These are phyloP conservation scores for Quercus alba DNA, from an alignment of 306 rosid genomes.

Conservation along the genomic window DNA sequence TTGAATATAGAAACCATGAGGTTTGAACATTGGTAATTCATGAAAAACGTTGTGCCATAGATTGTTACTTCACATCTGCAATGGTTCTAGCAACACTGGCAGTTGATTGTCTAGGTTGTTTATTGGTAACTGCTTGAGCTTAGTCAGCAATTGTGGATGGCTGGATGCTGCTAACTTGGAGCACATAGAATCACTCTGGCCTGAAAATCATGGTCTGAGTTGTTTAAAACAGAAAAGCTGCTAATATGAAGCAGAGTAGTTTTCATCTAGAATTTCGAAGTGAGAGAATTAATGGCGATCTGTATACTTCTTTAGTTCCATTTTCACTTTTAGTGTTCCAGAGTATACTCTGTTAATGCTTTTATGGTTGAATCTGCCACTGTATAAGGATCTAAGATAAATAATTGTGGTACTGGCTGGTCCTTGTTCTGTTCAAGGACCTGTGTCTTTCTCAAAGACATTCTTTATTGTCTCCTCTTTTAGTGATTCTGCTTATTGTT, in stretches of 20 bases:
- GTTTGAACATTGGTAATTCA: not conserved
- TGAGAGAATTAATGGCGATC: not conserved
- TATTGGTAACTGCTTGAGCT: not conserved
- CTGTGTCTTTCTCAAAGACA: not conserved
- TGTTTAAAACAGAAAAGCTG: not conserved
- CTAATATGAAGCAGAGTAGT: not conserved
- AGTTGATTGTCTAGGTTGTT: not conserved
- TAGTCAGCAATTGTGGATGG: not conserved
- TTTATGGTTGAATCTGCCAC: not conserved
- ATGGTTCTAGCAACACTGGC: not conserved
- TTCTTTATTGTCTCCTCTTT: not conserved
- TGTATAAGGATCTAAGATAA: not conserved
- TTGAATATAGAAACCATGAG: not conserved
- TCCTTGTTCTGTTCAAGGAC: not conserved
- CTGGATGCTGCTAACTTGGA: slow-evolving; percentile 3
- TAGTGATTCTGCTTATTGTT: not conserved
- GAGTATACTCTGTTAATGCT: not conserved
- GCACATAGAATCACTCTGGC: not conserved
- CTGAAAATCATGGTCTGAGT: not conserved
- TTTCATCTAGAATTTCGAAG: not conserved
- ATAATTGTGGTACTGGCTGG: not conserved
- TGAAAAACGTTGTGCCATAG: not conserved
- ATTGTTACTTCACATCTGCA: not conserved
- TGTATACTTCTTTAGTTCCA: not conserved
- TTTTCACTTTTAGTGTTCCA: not conserved